Conservation (phyloP, 1,284 basidiomycete species). For the Fomitopsis palustris region DNA sequence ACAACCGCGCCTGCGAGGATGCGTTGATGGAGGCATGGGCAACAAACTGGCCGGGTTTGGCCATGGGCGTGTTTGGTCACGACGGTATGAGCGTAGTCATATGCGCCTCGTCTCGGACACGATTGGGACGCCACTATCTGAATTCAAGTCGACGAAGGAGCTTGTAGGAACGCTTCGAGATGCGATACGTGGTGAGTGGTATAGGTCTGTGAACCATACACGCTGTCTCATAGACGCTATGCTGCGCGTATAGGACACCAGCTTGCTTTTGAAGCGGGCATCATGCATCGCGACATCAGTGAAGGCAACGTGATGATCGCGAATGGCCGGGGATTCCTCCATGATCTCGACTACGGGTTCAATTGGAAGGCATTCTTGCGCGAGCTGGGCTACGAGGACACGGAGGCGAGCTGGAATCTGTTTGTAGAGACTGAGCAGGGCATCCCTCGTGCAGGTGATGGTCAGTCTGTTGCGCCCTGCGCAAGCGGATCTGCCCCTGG, state of each 20-base stretch:
- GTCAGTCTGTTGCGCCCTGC: too few species aligned
- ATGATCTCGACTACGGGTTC: slow-evolving; percentile 13
- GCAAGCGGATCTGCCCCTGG: not conserved
- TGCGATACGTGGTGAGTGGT: slow-evolving; percentile 10
- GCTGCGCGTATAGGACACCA: not conserved
- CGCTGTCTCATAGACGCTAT: not conserved
- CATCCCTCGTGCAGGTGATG: too few species aligned
- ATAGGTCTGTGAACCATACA: not conserved
- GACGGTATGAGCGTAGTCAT: slow-evolving; percentile 12
- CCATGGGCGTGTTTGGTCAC: not conserved
- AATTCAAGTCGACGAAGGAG: slow-evolving; percentile 11
- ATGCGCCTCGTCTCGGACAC: slow-evolving; percentile 11
- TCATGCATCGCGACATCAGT: slow-evolving; percentile 15
- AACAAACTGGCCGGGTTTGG: not conserved
- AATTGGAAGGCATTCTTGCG: slow-evolving; percentile 3
- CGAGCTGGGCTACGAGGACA: not conserved
- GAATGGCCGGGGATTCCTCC: slow-evolving; percentile 4
- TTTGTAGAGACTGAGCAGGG: not conserved
- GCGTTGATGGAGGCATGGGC: not conserved
- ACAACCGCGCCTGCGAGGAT: not conserved
- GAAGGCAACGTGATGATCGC: slow-evolving; percentile 13
- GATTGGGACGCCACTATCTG: slow-evolving; percentile 9
- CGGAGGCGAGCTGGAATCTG: not conserved
- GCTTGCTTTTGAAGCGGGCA: not conserved
- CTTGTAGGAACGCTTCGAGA: slow-evolving; percentile 10